Percentiles rank a stretch among this genome's conserved stretches.
Evolutionary conservation across 2,329 filamentous ascomycete genomes (phyloP).

Genomic region (Orbilia brochopaga): DNA sequence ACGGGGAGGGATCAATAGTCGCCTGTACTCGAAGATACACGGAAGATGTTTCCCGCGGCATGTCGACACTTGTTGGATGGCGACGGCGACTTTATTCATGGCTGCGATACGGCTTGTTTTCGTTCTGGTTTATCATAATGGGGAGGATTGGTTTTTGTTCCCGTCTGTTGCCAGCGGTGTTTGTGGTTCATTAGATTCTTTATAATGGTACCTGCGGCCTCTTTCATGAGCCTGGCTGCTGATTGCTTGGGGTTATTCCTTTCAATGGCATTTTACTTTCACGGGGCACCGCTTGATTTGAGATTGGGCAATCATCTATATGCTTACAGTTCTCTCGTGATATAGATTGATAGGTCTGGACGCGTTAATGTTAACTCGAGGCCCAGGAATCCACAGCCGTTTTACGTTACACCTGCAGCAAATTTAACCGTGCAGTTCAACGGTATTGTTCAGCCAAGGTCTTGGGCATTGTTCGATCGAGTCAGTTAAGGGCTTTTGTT

Average conservation of each 20-base stretch:
- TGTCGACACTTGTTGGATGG: not conserved
- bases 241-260: not conserved
- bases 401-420: too few relatives aligned
- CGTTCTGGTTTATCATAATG: not conserved
- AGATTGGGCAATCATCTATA: too few relatives aligned
- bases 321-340: too few relatives aligned
- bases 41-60: not conserved
- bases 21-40: not conserved
- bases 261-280: constrained; percentile 6
- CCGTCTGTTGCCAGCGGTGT: constrained; percentile 1
- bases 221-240: not conserved
- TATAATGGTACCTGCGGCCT: constrained; percentile 3
- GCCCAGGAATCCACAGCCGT: too few relatives aligned
- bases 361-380: too few relatives aligned
- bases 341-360: too few relatives aligned
- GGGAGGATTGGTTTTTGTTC: too few relatives aligned
- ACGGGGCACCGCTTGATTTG: too few relatives aligned
- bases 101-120: constrained; percentile 5
- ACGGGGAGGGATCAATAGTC: not conserved
- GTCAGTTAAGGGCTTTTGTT: too few relatives aligned
- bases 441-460: too few relatives aligned
- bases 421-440: too few relatives aligned
- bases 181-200: constrained; percentile 8
- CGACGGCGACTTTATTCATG: not conserved
- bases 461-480: too few relatives aligned